Base-by-base conservation (phyloP, 805 yeast genomes). In the Saturnispora hagleri region DNA sequence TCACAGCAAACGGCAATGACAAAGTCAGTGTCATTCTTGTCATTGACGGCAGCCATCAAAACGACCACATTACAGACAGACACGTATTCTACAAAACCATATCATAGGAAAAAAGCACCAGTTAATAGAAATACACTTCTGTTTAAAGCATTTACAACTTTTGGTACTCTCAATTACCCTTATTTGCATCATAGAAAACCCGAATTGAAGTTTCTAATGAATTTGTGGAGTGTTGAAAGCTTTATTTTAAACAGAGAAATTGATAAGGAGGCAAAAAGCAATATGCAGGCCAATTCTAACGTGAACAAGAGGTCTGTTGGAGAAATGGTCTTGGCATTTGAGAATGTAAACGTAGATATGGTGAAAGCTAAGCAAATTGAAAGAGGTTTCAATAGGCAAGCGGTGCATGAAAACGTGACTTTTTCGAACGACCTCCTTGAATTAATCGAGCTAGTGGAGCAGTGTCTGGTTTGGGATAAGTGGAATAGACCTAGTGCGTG, bases 401-500 rank as follows among this genome's bases (percentile, higher is more conserved):
- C 5, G 35, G 13, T 13, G n/a, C 28, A 17, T 10, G 15, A 33
- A 9, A 22, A 15, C 35, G 17, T 13, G 24, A 36, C 24, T 27
- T 6, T 47, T 5, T 17, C 31, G 3, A n/a, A 42, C 12, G 46
- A 22, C 1, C 20, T 36, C 26, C 12, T 15, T 17, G 17, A 44
- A 17, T 36, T 43, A 31, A 27, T 44, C 13, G 38, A 44, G 24
- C 41, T 50, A 7, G 44, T 50, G 7, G 47, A 43, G 15, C 38
- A n/a, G 12, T 50, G 52, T 36, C 13, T 50, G 5, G 47, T 50
- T 22, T 50, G 52, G 52, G 52, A 50, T 22, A 50, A 50, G 31
- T 50, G 52, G 52, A 36, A 44, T 27, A 36, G 52, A 27, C 45
- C 45, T 13, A 31, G 8, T 15, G 52, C 52, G 13, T 45, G 46